Evolutionary conservation across 169 alveolate species (phyloP).

Genomic region (Plasmodium malariae): DNA sequence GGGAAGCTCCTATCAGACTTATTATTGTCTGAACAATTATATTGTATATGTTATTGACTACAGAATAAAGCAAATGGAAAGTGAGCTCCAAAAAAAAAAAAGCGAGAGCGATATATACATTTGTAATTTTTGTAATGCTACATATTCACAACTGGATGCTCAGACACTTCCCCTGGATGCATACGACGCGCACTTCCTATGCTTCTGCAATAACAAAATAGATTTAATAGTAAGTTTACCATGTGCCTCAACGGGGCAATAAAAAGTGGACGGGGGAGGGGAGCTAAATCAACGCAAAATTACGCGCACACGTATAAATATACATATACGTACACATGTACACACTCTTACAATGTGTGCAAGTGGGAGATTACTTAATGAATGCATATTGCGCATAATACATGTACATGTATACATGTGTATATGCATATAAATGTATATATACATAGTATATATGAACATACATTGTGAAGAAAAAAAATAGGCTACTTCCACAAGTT

Average conservation of each 20-base stretch:
- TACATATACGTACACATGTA: too few relatives aligned
- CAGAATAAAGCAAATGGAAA: conserved; percentile 81
- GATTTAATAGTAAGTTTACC: conserved; percentile 79
- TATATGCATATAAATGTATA: too few relatives aligned
- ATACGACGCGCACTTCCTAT: conserved; percentile 84
- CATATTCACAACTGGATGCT: conserved; percentile 83
- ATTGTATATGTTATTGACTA: conserved; percentile 81
- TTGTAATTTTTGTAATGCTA: conserved; percentile 79
- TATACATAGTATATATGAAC: too few relatives aligned
- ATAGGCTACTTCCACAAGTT: too few relatives aligned
- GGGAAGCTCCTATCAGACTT: conserved; percentile 59
- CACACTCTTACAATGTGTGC: too few relatives aligned
- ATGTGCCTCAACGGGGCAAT: background rate
- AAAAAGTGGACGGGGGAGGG: background rate
- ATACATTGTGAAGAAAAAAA: too few relatives aligned
- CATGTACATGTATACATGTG: too few relatives aligned
- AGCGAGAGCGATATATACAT: conserved; percentile 80
- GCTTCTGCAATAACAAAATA: conserved; percentile 83
- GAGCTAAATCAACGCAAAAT: too few relatives aligned
- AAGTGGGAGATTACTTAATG: too few relatives aligned
- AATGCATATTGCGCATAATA: too few relatives aligned
- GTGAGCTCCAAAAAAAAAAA: conserved; percentile 76
- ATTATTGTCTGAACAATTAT: conserved; percentile 80
- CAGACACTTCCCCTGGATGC: conserved; percentile 83
- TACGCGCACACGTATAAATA: too few relatives aligned